These are phyloP conservation scores for Capronia epimyces DNA, from an alignment of 2,329 filamentous ascomycete species.

Conservation along the genomic window DNA sequence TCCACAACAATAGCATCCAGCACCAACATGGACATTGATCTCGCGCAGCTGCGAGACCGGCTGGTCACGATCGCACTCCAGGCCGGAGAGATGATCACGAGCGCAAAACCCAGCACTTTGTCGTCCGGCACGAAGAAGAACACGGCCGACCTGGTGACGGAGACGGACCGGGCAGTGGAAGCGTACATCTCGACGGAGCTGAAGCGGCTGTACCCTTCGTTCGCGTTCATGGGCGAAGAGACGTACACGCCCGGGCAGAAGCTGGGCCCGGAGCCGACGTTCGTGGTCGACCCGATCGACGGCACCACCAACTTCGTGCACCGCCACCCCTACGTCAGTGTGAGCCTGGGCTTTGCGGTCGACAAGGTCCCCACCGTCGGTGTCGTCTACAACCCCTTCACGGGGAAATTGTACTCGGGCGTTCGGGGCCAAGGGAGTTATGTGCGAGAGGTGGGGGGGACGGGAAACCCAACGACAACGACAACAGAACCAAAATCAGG, in stretches of 20 bases:
- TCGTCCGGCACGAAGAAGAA: conserved; percentile 44
- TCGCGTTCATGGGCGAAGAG: conserved; percentile 54
- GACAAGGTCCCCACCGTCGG: conserved; percentile 49
- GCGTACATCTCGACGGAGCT: conserved; percentile 51
- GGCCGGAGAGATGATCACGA: conserved; percentile 42
- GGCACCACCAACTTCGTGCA: conserved; percentile 64
- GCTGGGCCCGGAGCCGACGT: conserved; percentile 52
- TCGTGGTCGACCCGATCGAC: conserved; percentile 60
- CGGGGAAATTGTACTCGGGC: conserved; percentile 50
- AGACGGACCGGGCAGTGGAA: conserved; percentile 59
- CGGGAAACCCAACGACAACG: neutral
- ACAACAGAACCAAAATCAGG: too few relatives aligned
- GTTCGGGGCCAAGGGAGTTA: conserved; percentile 53
- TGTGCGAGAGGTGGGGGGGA: conserved; percentile 30
- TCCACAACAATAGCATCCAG: conserved; percentile 2
- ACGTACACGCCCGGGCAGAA: conserved; percentile 52
- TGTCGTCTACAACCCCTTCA: conserved; percentile 59
- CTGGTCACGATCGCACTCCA: conserved; percentile 38
- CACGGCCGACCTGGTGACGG: conserved; percentile 57
- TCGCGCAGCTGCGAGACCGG: conserved; percentile 37
- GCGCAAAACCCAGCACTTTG: conserved; percentile 36
- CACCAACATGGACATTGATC: conserved; percentile 14
- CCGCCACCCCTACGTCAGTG: conserved; percentile 52
- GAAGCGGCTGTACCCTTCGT: conserved; percentile 46
- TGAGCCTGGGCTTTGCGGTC: conserved; percentile 55